Conservation (phyloP, 306 rosid genomes). For the Astragalus glycyphyllos region DNA sequence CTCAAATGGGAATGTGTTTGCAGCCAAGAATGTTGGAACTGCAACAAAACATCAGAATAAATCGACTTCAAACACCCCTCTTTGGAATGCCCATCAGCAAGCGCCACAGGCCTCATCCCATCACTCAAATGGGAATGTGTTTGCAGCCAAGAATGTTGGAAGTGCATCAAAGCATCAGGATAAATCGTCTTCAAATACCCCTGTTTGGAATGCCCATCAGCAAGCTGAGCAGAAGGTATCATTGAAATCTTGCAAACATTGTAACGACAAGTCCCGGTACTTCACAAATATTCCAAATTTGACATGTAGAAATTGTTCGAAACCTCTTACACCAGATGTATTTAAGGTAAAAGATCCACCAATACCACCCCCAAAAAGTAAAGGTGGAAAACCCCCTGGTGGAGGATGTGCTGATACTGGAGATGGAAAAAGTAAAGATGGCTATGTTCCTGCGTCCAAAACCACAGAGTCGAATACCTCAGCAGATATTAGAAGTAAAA, state of each 20-base stretch:
- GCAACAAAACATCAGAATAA: conserved; percentile 43
- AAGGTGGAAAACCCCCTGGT: conserved; percentile 25
- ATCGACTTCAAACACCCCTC: conserved; percentile 41
- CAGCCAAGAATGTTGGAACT: conserved; percentile 37
- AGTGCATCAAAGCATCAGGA: conserved; percentile 45
- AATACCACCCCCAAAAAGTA: conserved; percentile 32
- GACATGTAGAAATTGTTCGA: conserved; percentile 61
- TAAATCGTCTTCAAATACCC: too few species aligned
- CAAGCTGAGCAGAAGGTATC: conserved; percentile 51
- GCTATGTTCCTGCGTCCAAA: conserved; percentile 43
- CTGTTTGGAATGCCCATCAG: too few species aligned
- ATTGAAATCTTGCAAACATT: conserved; percentile 50
- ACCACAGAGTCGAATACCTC: conserved; percentile 45
- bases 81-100: conserved; percentile 25
- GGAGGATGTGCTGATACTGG: conserved; percentile 27
- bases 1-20: conserved; percentile 44
- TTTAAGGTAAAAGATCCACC: conserved; percentile 35
- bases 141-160: conserved; percentile 33
- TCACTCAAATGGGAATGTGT: conserved; percentile 46
- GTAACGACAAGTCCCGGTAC: conserved; percentile 55
- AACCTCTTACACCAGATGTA: conserved; percentile 24
- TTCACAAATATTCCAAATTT: conserved; percentile 32
- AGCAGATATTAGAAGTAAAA: conserved; percentile 57
- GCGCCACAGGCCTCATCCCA: conserved; percentile 44
- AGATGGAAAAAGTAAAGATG: conserved; percentile 46